phyloP scores from a whole-genome alignment of 1,284 basidiomycete species.

The Sutorius eximius region DNA sequence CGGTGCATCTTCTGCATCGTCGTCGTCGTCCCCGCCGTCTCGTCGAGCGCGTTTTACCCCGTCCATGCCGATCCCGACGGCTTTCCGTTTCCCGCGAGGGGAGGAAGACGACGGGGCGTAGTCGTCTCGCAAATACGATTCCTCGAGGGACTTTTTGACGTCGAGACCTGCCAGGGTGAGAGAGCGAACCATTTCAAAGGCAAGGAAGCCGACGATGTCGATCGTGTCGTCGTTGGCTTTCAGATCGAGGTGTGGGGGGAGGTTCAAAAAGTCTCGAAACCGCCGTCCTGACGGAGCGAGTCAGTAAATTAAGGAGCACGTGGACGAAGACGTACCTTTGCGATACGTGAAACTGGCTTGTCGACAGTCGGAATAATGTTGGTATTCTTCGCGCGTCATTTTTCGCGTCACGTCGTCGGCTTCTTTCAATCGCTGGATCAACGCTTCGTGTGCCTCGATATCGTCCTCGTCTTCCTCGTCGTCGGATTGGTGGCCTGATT shows the following conservation, averaged over 20 bases:
- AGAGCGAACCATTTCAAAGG: constrained; percentile 95
- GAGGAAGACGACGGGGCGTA: constrained; percentile 46
- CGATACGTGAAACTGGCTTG: constrained; percentile 97
- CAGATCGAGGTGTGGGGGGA: constrained; percentile 86
- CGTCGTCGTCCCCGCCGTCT: constrained; percentile 47
- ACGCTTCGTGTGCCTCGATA: constrained; percentile 94
- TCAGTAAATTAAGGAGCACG: background rate
- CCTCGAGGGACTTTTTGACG: constrained; percentile 78
- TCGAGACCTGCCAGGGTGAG: constrained; percentile 85
- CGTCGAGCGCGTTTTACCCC: constrained; percentile 61
- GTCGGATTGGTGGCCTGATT: constrained; percentile 74
- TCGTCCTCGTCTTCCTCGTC: constrained; percentile 97
- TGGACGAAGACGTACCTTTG: constrained; percentile 60
- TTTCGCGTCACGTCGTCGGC: constrained; percentile 93
- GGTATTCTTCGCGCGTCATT: constrained; percentile 97
- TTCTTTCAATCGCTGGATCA: constrained; percentile 86
- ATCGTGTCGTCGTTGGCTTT: constrained; percentile 94
- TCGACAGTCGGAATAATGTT: constrained; percentile 95
- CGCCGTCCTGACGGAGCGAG: constrained; percentile 67
- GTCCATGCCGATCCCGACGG: constrained; percentile 42
- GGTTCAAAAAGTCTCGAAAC: constrained; percentile 93
- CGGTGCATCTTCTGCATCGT: constrained; percentile 55
- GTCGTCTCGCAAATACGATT: constrained; percentile 66
- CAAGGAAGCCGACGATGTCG: constrained; percentile 95
- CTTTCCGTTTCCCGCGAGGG: constrained; percentile 71